phyloP scores from a whole-genome alignment of 192 early-diverging fungal species.

The Endogone sp. region DNA sequence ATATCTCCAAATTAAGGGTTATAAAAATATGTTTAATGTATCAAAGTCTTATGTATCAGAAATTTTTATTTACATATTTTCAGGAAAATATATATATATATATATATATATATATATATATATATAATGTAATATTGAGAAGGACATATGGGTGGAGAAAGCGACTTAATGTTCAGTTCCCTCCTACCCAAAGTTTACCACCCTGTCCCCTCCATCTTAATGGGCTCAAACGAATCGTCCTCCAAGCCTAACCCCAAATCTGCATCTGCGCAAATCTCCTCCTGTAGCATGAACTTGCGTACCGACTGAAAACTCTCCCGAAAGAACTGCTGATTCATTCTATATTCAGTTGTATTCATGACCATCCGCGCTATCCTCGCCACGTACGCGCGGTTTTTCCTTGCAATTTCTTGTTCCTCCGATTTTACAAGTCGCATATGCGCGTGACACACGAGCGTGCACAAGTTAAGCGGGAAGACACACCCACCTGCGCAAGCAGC shows the following conservation, averaged over 20 bases:
- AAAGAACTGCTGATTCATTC: not conserved
- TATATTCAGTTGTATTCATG: not conserved
- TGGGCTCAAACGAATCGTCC: not conserved
- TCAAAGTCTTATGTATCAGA: too few relatives aligned
- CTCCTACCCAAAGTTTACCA: constrained; percentile 31
- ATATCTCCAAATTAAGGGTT: too few relatives aligned
- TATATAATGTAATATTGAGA: too few relatives aligned
- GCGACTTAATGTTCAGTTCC: constrained; percentile 34
- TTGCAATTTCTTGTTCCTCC: not conserved
- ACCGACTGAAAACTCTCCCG: not conserved
- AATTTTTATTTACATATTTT: too few relatives aligned
- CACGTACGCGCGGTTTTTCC: not conserved
- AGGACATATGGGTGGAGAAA: too few relatives aligned
- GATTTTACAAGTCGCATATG: not conserved
- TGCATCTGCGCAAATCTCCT: constrained; percentile 32
- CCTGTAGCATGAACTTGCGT: not conserved
- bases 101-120: too few relatives aligned
- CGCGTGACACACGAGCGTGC: not conserved
- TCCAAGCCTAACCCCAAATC: constrained; percentile 75
- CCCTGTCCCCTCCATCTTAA: constrained; percentile 29
- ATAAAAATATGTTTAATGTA: too few relatives aligned
- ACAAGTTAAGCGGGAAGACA: not conserved
- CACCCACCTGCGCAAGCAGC: not conserved
- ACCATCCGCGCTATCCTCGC: not conserved
- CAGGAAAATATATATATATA: too few relatives aligned